Evolutionary conservation across 352 stramenopile species (phyloP).

Genomic region (Ochromonadaceae sp.): DNA sequence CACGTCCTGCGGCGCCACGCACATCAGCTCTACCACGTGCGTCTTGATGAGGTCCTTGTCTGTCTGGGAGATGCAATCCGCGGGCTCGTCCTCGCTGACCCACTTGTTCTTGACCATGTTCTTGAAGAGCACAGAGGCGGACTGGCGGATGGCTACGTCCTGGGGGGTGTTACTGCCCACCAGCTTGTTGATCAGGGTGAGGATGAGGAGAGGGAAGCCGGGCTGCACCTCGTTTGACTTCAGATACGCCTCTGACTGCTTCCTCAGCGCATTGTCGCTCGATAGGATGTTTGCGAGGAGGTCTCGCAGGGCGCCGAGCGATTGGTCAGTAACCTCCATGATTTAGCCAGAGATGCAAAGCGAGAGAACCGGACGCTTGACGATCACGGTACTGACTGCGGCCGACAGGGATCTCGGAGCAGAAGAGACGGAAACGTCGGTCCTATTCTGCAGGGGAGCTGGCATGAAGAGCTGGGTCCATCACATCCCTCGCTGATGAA

Average conservation of each 20-base stretch:
- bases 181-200: conserved; percentile 30
- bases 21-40: conserved; percentile 98
- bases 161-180: conserved; percentile 9
- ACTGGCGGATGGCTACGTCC: conserved; percentile 29
- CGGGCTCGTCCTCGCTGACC: conserved; percentile 49
- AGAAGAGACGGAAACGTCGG: no score
- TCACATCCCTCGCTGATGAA: no score
- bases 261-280: neutral
- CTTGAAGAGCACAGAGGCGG: conserved; percentile 67
- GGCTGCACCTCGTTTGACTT: conserved; percentile 28
- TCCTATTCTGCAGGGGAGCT: no score
- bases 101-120: conserved; percentile 96
- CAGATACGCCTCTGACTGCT: neutral
- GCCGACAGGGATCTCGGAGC: no score
- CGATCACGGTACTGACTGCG: no score
- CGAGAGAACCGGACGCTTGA: no score
- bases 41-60: conserved; percentile 89
- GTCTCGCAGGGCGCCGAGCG: neutral
- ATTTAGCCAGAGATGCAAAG: no score
- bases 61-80: conserved; percentile 35
- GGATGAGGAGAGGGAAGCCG: conserved; percentile 27
- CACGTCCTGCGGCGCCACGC: conserved; percentile 61
- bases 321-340: no score
- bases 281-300: neutral
- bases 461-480: no score